A percentile compares a stretch with the other conserved stretches of the same genome.
phyloP scores from a whole-genome alignment of 2,329 filamentous ascomycete species.

The Colletotrichum lupini region DNA sequence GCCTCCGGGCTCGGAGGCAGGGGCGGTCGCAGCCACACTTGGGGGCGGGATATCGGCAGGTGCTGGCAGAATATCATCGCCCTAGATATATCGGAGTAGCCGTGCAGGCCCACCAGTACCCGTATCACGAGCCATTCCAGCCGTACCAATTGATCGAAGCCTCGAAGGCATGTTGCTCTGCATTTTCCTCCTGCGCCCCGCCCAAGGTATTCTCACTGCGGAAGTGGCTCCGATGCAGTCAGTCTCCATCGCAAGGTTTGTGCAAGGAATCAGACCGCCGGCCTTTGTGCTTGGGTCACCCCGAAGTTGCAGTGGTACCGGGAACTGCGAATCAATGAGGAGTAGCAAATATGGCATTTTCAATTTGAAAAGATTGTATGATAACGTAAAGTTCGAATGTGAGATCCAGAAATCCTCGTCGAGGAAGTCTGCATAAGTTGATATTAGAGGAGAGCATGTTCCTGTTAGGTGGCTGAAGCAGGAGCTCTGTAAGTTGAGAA shows the following conservation, averaged over 20 bases:
- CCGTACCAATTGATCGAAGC: constrained; percentile 18
- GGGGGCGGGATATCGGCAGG: no score
- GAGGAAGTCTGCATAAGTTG: not conserved
- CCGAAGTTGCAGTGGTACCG: not conserved
- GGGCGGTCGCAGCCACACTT: no score
- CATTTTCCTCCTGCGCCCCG: not conserved
- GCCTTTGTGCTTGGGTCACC: no score
- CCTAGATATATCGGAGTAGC: constrained; percentile 10
- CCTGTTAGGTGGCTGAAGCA: not conserved
- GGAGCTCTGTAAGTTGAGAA: not conserved
- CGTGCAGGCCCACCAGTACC: constrained; percentile 8
- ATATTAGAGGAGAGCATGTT: no score
- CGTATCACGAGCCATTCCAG: not conserved
- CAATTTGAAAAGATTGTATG: not conserved
- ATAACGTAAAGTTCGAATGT: not conserved
- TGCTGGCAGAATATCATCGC: no score
- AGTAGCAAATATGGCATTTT: not conserved
- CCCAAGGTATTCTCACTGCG: constrained; percentile 1
- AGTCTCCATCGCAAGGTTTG: not conserved
- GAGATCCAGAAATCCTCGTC: not conserved
- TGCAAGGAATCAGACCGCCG: not conserved
- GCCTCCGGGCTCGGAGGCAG: no score
- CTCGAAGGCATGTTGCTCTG: not conserved
- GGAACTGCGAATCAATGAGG: no score
- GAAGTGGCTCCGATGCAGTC: constrained; percentile 21